These are phyloP conservation scores for Sugiyamaella boreocaroliniensis DNA, from an alignment of 805 yeast genomes.

Conservation along the genomic window DNA sequence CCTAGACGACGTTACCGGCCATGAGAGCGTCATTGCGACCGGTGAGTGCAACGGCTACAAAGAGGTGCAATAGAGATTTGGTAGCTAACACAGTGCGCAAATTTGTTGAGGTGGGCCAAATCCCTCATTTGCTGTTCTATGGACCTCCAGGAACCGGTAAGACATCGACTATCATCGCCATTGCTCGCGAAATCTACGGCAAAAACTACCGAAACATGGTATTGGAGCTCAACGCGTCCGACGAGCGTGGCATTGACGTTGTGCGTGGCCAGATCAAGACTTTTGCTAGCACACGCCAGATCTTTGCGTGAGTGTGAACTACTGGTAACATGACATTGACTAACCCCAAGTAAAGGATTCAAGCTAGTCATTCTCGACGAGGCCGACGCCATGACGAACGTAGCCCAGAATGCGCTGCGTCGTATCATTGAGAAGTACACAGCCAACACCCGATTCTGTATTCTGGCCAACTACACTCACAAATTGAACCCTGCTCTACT, in stretches of 20 bases:
- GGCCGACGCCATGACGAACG: constrained; percentile 96
- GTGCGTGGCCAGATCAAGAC: constrained; percentile 96
- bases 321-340: constrained; percentile 20
- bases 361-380: constrained; percentile 90
- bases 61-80: too few species aligned
- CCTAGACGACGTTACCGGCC: constrained; percentile 87
- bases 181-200: constrained; percentile 85
- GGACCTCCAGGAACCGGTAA: constrained; percentile 96
- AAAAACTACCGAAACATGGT: constrained; percentile 79
- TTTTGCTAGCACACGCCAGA: constrained; percentile 93
- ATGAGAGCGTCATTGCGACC: constrained; percentile 76
- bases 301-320: constrained; percentile 40
- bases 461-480: constrained; percentile 92
- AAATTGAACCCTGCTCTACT: constrained; percentile 90
- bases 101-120: constrained; percentile 72
- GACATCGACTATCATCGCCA: constrained; percentile 80
- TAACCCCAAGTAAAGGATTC: constrained; percentile 47
- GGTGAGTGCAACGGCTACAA: too few species aligned
- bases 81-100: constrained; percentile 51
- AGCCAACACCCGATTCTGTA: constrained; percentile 90
- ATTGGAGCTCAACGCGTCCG: constrained; percentile 90
- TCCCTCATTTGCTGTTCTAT: constrained; percentile 89
- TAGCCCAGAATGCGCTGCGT: constrained; percentile 92
- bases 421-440: constrained; percentile 92
- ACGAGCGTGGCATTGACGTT: constrained; percentile 95